Conservation (phyloP, 768 basidiomycete species). For the Panaeolus cyanescens region DNA sequence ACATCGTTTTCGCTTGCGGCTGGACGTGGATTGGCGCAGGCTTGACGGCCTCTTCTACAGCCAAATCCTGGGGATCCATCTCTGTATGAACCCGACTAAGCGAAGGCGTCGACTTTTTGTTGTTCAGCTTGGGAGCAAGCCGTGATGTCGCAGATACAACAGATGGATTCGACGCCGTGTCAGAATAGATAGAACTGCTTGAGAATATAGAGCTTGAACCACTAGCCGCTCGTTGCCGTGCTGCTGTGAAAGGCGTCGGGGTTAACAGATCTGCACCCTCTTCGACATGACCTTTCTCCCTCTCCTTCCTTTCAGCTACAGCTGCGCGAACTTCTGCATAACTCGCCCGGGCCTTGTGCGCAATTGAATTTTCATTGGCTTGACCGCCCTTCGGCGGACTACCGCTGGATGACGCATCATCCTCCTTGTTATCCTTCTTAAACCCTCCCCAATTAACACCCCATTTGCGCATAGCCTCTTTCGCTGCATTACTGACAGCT, state of each 20-base stretch:
- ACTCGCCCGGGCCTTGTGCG: constrained; percentile 51
- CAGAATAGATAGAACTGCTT: constrained; percentile 19
- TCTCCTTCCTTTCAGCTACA: constrained; percentile 66
- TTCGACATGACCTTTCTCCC: constrained; percentile 30
- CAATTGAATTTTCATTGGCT: constrained; percentile 28
- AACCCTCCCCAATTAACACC: constrained; percentile 76
- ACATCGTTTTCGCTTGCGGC: constrained; percentile 81
- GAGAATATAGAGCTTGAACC: constrained; percentile 16
- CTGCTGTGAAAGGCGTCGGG: constrained; percentile 14
- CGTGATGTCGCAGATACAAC: constrained; percentile 19
- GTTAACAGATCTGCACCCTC: constrained; percentile 11
- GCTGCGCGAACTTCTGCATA: constrained; percentile 78
- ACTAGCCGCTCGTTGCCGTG: constrained; percentile 18
- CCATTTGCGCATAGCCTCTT: constrained; percentile 93
- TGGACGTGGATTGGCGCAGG: constrained; percentile 68
- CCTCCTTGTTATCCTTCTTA: constrained; percentile 50
- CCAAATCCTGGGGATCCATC: constrained; percentile 29
- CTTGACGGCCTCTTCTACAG: constrained; percentile 22
- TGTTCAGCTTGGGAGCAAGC: constrained; percentile 18
- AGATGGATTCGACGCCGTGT: constrained; percentile 16
- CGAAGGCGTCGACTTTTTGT: constrained; percentile 33
- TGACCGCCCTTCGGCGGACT: constrained; percentile 27
- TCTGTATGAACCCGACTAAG: constrained; percentile 36
- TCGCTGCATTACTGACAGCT: constrained; percentile 80
- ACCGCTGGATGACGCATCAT: constrained; percentile 17